Percentiles rank a stretch among this genome's conserved stretches.
These are phyloP conservation scores for Orbilia oligospora DNA, from an alignment of 2,329 filamentous ascomycete genomes.

Conservation along the genomic window DNA sequence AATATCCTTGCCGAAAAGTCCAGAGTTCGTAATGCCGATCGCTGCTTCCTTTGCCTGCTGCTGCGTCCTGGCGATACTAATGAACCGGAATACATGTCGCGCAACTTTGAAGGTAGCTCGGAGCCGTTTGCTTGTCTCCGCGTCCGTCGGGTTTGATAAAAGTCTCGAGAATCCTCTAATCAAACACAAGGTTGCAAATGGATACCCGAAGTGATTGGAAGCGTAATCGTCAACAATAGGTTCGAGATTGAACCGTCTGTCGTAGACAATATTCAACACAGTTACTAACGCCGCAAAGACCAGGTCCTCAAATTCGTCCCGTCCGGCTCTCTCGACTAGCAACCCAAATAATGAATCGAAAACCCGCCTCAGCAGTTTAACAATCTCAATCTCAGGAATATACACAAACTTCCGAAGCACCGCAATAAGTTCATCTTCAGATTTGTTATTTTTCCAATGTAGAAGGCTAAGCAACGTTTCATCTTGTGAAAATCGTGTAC, in stretches of 20 bases:
- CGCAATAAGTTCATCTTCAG: slow-evolving; percentile 77
- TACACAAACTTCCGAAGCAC: slow-evolving; percentile 88
- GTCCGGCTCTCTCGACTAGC: slow-evolving; percentile 88
- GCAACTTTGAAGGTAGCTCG: slow-evolving; percentile 96
- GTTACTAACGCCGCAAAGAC: slow-evolving; percentile 91
- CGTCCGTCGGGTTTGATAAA: slow-evolving; percentile 84
- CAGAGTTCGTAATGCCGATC: slow-evolving; percentile 79
- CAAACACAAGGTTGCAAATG: slow-evolving; percentile 89
- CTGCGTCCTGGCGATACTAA: slow-evolving; percentile 87
- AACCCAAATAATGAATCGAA: slow-evolving; percentile 93
- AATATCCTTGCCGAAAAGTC: slow-evolving; percentile 82
- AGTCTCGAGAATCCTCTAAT: slow-evolving; percentile 88
- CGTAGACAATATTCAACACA: slow-evolving; percentile 92
- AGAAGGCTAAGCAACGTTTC: slow-evolving; percentile 85
- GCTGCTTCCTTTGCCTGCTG: slow-evolving; percentile 90
- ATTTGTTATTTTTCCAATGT: slow-evolving; percentile 83
- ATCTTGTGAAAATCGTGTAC: slow-evolving; percentile 94
- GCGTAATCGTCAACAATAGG: slow-evolving; percentile 94
- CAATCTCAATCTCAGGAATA: slow-evolving; percentile 96
- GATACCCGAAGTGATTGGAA: slow-evolving; percentile 89
- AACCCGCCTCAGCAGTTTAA: slow-evolving; percentile 90
- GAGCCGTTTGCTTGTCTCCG: slow-evolving; percentile 85
- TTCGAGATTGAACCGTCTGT: slow-evolving; percentile 90
- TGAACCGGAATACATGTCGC: slow-evolving; percentile 92
- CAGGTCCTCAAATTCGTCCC: slow-evolving; percentile 91